Conservation (phyloP, 1,284 basidiomycete species). For the Ustilago sp. region DNA sequence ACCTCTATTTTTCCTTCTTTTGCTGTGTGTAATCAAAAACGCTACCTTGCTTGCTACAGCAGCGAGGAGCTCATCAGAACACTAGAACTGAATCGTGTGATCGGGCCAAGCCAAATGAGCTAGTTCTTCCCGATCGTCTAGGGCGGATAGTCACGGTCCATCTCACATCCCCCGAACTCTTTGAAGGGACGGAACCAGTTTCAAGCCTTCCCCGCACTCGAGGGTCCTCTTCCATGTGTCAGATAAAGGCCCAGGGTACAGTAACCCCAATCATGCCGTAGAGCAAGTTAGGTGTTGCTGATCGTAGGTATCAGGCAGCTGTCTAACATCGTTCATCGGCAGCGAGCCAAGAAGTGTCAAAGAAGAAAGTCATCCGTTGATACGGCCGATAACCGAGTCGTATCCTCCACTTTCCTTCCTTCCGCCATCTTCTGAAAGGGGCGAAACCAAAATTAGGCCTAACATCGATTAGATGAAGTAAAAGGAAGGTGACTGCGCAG, state of each 20-base stretch:
- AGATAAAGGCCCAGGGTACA: too few relatives aligned
- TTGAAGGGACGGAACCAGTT: not conserved
- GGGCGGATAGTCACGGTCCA: too few relatives aligned
- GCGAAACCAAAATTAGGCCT: not conserved
- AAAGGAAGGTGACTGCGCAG: constrained; percentile 3
- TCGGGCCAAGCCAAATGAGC: not conserved
- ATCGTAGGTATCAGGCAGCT: not conserved
- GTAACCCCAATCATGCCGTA: not conserved
- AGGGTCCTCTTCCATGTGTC: constrained; percentile 14
- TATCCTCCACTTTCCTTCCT: constrained; percentile 3
- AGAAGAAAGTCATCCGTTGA: not conserved
- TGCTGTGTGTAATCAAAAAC: constrained; percentile 15
- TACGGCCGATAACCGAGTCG: constrained; percentile 10
- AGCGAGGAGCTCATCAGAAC: not conserved
- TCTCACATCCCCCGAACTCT: not conserved
- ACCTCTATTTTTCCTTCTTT: constrained; percentile 13
- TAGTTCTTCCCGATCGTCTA: too few relatives aligned
- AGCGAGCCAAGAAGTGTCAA: not conserved
- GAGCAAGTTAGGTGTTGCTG: not conserved
- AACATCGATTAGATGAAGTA: constrained; percentile 3
- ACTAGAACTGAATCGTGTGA: not conserved
- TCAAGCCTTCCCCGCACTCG: constrained; percentile 1
- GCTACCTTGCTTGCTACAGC: not conserved
- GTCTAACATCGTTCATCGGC: constrained; percentile 1
- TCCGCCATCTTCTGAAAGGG: constrained; percentile 16